phyloP scores from a whole-genome alignment of 768 basidiomycete species.

The Boletus rex-veris region DNA sequence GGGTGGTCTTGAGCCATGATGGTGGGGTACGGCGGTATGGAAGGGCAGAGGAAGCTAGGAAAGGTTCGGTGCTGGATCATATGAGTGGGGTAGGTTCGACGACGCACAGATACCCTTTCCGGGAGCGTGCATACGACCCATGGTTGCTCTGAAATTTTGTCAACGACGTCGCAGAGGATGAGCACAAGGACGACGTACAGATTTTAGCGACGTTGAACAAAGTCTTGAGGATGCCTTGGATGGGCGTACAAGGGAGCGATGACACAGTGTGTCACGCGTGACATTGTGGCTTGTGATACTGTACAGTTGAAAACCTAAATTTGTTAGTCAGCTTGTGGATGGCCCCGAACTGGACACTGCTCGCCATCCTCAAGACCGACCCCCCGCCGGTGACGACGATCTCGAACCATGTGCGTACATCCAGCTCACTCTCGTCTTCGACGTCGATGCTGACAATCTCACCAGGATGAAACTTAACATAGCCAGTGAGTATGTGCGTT shows the following conservation, averaged over 20 bases:
- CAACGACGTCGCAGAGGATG: conserved; percentile 7
- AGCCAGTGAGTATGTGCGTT: conserved; percentile 61
- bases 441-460: conserved; percentile 1
- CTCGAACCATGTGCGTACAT: conserved; percentile 27
- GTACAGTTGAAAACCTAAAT: conserved; percentile 64
- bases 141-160: conserved; percentile 41
- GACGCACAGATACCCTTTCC: conserved; percentile 99
- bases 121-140: conserved; percentile 99
- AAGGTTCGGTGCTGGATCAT: conserved; percentile 36
- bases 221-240: neutral
- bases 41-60: conserved; percentile 76
- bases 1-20: conserved; percentile 93
- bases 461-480: conserved; percentile 95
- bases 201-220: conserved; percentile 21
- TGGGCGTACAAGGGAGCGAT: conserved; percentile 11
- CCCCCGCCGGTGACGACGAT: conserved; percentile 33
- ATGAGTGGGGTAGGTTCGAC: neutral
- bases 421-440: neutral
- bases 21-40: conserved; percentile 96
- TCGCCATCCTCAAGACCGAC: conserved; percentile 22
- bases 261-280: conserved; percentile 26
- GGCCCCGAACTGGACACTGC: neutral
- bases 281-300: conserved; percentile 40
- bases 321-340: conserved; percentile 24
- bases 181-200: conserved; percentile 32